These are phyloP conservation scores for Henckelia pumila DNA, from an alignment of 257 asterid species.

Conservation along the genomic window DNA sequence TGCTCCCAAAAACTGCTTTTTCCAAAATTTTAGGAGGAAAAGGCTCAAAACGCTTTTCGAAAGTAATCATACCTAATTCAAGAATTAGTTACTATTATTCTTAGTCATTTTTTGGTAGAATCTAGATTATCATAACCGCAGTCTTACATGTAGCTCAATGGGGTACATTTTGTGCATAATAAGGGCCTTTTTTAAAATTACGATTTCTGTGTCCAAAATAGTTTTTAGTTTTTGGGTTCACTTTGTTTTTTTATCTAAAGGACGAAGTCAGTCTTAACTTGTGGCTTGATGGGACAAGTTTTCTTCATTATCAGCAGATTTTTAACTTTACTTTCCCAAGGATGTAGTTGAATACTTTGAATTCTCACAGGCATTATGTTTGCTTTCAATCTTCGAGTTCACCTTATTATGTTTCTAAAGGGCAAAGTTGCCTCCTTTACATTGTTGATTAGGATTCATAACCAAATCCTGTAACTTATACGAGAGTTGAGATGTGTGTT, in stretches of 20 bases:
- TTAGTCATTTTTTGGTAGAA: too few species aligned
- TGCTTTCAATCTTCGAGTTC: not conserved
- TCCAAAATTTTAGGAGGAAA: too few species aligned
- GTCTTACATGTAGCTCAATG: conserved; percentile 18
- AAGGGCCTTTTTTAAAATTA: too few species aligned
- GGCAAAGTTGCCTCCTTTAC: conserved; percentile 2
- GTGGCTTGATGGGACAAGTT: too few species aligned
- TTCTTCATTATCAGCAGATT: too few species aligned
- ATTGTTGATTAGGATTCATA: conserved; percentile 16
- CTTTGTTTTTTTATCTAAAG: too few species aligned
- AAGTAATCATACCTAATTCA: too few species aligned
- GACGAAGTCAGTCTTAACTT: too few species aligned
- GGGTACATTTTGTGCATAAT: conserved; percentile 14
- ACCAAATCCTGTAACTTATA: conserved; percentile 5
- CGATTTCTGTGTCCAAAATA: too few species aligned
- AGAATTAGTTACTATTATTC: too few species aligned
- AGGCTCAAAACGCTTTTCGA: too few species aligned
- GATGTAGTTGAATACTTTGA: not conserved
- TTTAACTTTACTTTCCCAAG: not conserved
- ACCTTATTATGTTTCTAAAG: conserved; percentile 10
- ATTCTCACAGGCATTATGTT: not conserved
- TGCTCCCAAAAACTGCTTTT: too few species aligned
- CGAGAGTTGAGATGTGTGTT: conserved; percentile 19
- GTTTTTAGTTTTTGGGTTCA: conserved; percentile 3
- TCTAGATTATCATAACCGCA: conserved; percentile 10